These are phyloP conservation scores for Kwoniella heveanensis DNA, from an alignment of 768 basidiomycete species.

Conservation along the genomic window DNA sequence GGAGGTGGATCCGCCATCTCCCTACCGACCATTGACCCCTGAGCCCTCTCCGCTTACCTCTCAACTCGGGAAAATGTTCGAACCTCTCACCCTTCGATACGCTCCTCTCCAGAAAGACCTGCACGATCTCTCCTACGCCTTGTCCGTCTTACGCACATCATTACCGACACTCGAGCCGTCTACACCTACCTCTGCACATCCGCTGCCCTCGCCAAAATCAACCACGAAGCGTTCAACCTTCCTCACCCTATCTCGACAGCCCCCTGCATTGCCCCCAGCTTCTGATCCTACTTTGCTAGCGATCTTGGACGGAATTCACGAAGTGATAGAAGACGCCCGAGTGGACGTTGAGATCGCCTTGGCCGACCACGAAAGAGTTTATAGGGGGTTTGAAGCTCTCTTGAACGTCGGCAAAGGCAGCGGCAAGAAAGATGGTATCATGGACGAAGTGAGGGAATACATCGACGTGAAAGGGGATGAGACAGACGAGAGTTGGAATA, in stretches of 20 bases:
- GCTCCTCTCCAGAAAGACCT: conserved; percentile 40
- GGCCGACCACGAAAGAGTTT: conserved; percentile 53
- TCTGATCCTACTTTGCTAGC: conserved; percentile 35
- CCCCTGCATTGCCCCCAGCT: conserved; percentile 4
- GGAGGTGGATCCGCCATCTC: not conserved
- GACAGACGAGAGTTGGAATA: conserved; percentile 27
- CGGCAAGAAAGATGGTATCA: conserved; percentile 16
- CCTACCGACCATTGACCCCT: conserved; percentile 3
- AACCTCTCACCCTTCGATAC: conserved; percentile 32
- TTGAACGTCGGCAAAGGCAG: conserved; percentile 40
- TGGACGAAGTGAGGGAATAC: conserved; percentile 42
- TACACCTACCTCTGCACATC: conserved; percentile 8
- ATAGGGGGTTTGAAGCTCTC: conserved; percentile 51
- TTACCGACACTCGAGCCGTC: conserved; percentile 25
- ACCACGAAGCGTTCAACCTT: conserved; percentile 22
- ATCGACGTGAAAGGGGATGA: conserved; percentile 21
- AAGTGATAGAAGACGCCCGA: conserved; percentile 55
- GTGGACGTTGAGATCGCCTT: conserved; percentile 55
- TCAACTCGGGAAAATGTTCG: conserved; percentile 32
- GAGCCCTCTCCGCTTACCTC: conserved; percentile 20
- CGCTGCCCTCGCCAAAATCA: conserved; percentile 19
- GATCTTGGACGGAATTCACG: conserved; percentile 51
- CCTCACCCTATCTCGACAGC: conserved; percentile 18
- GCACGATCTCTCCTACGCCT: conserved; percentile 45
- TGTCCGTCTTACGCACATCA: conserved; percentile 30